Evolutionary conservation across 345 rosid species (phyloP).

Genomic region (Camelina sativa): DNA sequence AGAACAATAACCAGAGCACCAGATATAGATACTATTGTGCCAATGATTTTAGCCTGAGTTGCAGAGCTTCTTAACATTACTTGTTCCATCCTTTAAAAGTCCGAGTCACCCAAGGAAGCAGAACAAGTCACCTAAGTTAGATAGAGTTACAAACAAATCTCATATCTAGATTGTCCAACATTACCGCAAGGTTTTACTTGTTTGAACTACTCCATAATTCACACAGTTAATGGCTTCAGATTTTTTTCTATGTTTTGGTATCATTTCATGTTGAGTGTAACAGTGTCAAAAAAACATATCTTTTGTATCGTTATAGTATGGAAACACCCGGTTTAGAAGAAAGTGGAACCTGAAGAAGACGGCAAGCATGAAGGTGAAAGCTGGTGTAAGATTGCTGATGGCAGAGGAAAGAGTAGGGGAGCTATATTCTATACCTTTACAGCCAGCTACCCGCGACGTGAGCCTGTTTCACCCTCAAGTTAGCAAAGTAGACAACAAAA

Average conservation of each 20-base stretch:
- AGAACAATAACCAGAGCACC: slow-evolving; percentile 44
- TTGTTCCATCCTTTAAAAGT: slow-evolving; percentile 33
- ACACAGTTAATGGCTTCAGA: background rate
- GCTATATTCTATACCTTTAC: slow-evolving; percentile 42
- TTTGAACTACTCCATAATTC: background rate
- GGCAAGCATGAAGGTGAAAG: slow-evolving; percentile 42
- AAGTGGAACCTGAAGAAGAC: slow-evolving; percentile 41
- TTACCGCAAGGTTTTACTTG: background rate
- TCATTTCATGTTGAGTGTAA: background rate
- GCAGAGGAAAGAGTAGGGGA: slow-evolving; percentile 44
- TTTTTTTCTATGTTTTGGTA: background rate
- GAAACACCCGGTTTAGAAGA: slow-evolving; percentile 9
- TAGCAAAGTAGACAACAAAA: slow-evolving; percentile 14
- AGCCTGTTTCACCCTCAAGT: slow-evolving; percentile 27
- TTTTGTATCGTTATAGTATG: background rate
- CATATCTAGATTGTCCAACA: background rate
- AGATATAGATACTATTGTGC: slow-evolving; percentile 41
- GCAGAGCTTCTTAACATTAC: slow-evolving; percentile 41
- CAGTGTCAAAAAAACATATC: background rate
- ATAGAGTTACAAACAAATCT: slow-evolving; percentile 7
- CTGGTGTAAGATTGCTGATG: slow-evolving; percentile 42
- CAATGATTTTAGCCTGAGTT: slow-evolving; percentile 43
- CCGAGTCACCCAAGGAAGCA: slow-evolving; percentile 2
- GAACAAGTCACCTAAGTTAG: background rate
- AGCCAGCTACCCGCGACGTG: slow-evolving; percentile 35